phyloP scores from a whole-genome alignment of 1,284 basidiomycete genomes.

The Austroboletus niveus region DNA sequence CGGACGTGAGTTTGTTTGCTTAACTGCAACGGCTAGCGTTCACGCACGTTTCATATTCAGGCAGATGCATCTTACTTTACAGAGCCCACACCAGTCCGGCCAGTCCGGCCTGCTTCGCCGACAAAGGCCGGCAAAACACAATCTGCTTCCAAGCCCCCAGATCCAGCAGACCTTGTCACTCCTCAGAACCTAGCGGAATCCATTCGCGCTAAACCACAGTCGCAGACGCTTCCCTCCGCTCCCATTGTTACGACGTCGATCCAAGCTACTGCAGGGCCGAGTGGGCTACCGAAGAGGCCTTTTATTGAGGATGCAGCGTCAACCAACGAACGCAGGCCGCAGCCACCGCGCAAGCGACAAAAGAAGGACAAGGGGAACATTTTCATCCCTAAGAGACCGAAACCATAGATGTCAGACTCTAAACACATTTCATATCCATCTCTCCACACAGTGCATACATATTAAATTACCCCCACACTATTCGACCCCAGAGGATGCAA shows the following conservation, averaged over 20 bases:
- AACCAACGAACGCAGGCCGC: slow-evolving; percentile 10
- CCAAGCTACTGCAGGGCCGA: slow-evolving; percentile 2
- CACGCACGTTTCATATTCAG: slow-evolving; percentile 24
- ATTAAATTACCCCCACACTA: slow-evolving; percentile 6
- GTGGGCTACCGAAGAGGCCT: slow-evolving; percentile 24
- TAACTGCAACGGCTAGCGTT: slow-evolving; percentile 10
- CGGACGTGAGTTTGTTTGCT: slow-evolving; percentile 46
- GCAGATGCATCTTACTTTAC: slow-evolving; percentile 41
- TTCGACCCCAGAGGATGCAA: slow-evolving; percentile 8
- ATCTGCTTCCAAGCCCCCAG: slow-evolving; percentile 15
- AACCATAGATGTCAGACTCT: slow-evolving; percentile 16
- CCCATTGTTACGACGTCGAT: neutral
- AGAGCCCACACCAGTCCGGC: slow-evolving; percentile 11
- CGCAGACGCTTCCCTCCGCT: slow-evolving; percentile 10
- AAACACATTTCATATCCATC: neutral
- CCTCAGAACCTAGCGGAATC: slow-evolving; percentile 33
- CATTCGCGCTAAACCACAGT: slow-evolving; percentile 26
- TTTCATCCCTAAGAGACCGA: slow-evolving; percentile 49
- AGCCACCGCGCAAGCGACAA: slow-evolving; percentile 33
- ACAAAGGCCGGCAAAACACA: slow-evolving; percentile 20
- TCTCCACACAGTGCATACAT: slow-evolving; percentile 2
- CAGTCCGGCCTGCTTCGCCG: slow-evolving; percentile 19
- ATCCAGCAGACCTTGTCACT: slow-evolving; percentile 28
- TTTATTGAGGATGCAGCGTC: slow-evolving; percentile 14
- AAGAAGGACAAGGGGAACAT: slow-evolving; percentile 44